Percentiles rank a stretch among this genome's conserved stretches.
These are phyloP conservation scores for Talaromyces thailandensis DNA, from an alignment of 495 filamentous ascomycete species.

Conservation along the genomic window DNA sequence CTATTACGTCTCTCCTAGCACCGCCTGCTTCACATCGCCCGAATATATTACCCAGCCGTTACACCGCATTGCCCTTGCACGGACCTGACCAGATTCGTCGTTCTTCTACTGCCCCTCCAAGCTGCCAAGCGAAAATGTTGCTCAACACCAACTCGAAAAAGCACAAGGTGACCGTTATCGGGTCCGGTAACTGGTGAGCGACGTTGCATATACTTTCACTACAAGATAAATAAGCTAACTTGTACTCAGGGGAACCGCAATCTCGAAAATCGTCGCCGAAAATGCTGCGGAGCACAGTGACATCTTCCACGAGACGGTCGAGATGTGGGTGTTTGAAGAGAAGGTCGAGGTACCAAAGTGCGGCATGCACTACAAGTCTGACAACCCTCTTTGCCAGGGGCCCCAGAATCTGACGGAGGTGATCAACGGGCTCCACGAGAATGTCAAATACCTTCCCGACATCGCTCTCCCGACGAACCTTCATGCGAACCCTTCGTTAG, in stretches of 20 bases:
- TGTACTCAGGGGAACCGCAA: slow-evolving; percentile 71
- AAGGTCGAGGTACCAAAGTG: slow-evolving; percentile 62
- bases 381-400: slow-evolving; percentile 43
- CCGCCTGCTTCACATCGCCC: background rate
- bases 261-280: slow-evolving; percentile 94
- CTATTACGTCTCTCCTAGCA: background rate
- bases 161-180: slow-evolving; percentile 91
- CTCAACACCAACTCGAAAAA: slow-evolving; percentile 47
- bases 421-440: slow-evolving; percentile 92
- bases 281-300: slow-evolving; percentile 69
- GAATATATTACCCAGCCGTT: background rate
- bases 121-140: slow-evolving; percentile 22
- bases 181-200: slow-evolving; percentile 89
- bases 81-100: background rate
- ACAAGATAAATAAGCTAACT: background rate
- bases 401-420: slow-evolving; percentile 79
- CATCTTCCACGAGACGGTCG: slow-evolving; percentile 78
- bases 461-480: slow-evolving; percentile 80
- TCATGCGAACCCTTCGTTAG: slow-evolving; percentile 79
- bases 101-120: slow-evolving; percentile 1
- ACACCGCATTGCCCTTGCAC: background rate
- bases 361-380: slow-evolving; percentile 50
- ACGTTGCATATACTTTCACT: slow-evolving; percentile 8
- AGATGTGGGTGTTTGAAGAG: slow-evolving; percentile 98
- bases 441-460: slow-evolving; percentile 89